These are phyloP conservation scores for Tolypocladium ophioglossoides DNA, from an alignment of 2,329 filamentous ascomycete species.

Conservation along the genomic window DNA sequence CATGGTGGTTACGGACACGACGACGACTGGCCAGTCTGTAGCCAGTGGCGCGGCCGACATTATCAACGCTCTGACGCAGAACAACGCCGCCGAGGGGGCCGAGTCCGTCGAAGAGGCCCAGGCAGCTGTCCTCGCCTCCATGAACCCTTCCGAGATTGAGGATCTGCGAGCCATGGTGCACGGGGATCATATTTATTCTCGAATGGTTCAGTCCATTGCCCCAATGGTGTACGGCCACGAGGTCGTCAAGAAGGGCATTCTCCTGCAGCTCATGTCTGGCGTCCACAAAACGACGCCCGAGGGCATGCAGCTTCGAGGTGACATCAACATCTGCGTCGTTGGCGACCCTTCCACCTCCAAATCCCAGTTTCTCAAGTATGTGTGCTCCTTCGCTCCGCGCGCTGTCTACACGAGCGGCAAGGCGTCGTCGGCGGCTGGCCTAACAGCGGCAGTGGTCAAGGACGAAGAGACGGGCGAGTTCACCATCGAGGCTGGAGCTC, in stretches of 20 bases:
- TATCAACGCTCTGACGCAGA: conserved; percentile 62
- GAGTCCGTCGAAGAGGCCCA: conserved; percentile 78
- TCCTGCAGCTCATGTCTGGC: conserved; percentile 93
- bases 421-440: conserved; percentile 91
- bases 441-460: conserved; percentile 93
- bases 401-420: conserved; percentile 98
- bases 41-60: conserved; percentile 62
- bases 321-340: conserved; percentile 98
- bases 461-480: conserved; percentile 98
- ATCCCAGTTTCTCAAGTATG: conserved; percentile 96
- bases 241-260: conserved; percentile 92
- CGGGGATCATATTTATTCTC: conserved; percentile 87
- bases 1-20: conserved; percentile 87
- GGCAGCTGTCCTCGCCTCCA: conserved; percentile 73
- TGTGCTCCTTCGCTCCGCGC: conserved; percentile 91
- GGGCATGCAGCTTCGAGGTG: conserved; percentile 89
- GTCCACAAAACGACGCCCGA: conserved; percentile 86
- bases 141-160: conserved; percentile 79
- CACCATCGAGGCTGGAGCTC: conserved; percentile 93
- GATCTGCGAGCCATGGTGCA: conserved; percentile 91
- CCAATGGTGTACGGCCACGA: conserved; percentile 97
- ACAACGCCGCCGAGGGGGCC: conserved; percentile 51
- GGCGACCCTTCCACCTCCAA: conserved; percentile 96
- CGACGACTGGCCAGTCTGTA: conserved; percentile 64
- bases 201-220: conserved; percentile 85